phyloP scores from a whole-genome alignment of 1,139 yeast genomes.

The Arxiozyma heterogenica region DNA sequence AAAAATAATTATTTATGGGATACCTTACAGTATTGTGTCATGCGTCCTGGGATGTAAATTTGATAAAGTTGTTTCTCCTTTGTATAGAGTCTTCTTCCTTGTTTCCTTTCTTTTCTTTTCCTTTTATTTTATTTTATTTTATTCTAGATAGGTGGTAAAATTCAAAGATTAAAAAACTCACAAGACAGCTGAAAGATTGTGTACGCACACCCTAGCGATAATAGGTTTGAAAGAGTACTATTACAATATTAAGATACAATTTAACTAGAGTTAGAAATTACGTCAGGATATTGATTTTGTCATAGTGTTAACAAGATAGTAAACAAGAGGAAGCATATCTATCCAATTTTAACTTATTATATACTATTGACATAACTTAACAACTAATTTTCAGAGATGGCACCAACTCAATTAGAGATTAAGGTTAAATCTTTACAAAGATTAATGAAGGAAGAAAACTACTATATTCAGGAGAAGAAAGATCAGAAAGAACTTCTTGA shows the following conservation, averaged over 20 bases:
- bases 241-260: no score
- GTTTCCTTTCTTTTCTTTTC: no score
- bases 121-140: no score
- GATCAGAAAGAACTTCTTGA: slow-evolving; percentile 52
- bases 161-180: background rate
- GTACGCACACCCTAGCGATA: background rate
- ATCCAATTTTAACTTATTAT: background rate
- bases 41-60: no score
- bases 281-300: background rate
- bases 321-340: background rate
- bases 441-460: slow-evolving; percentile 58
- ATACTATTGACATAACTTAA: background rate
- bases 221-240: no score
- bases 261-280: no score
- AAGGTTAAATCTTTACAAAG: slow-evolving; percentile 68
- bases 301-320: background rate
- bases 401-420: slow-evolving; percentile 70
- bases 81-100: no score
- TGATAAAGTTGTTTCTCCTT: no score
- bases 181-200: background rate
- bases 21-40: no score
- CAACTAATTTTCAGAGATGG: slow-evolving; percentile 36
- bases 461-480: slow-evolving; percentile 54
- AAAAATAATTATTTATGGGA: no score
- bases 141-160: background rate